These are phyloP conservation scores for Coniferiporia sulphurascens DNA, from an alignment of 1,284 basidiomycete genomes.

Conservation along the genomic window DNA sequence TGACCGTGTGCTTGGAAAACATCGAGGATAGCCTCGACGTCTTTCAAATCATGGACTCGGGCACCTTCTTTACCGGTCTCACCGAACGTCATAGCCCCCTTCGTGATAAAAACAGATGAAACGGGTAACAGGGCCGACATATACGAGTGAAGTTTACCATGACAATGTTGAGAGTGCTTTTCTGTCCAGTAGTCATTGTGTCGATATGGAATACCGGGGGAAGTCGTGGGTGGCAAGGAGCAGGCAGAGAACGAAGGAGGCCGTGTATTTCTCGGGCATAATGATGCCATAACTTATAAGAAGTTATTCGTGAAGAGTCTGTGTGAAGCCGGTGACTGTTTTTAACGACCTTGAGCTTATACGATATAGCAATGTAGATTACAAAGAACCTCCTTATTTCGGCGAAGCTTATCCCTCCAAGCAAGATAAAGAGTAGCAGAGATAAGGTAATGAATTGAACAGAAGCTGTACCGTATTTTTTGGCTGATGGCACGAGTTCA, in stretches of 20 bases:
- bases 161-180: constrained; percentile 12
- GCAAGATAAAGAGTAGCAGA: too few relatives aligned
- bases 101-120: neutral
- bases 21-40: constrained; percentile 49
- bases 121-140: neutral
- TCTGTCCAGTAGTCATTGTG: constrained; percentile 6
- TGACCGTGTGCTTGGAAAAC: constrained; percentile 57
- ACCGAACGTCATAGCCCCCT: constrained; percentile 39
- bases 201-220: neutral
- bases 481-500: too few relatives aligned
- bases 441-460: too few relatives aligned
- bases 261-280: neutral
- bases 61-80: constrained; percentile 37
- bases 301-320: too few relatives aligned
- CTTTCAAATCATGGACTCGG: constrained; percentile 47
- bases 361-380: too few relatives aligned
- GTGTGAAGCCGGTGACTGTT: too few relatives aligned
- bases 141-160: constrained; percentile 1
- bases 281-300: too few relatives aligned
- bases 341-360: too few relatives aligned
- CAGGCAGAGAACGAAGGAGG: neutral
- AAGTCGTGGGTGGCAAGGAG: neutral
- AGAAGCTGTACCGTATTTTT: too few relatives aligned
- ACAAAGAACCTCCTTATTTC: too few relatives aligned
- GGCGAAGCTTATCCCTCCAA: too few relatives aligned